These are phyloP conservation scores for Boletellus sp. DNA, from an alignment of 768 basidiomycete genomes.

Conservation along the genomic window DNA sequence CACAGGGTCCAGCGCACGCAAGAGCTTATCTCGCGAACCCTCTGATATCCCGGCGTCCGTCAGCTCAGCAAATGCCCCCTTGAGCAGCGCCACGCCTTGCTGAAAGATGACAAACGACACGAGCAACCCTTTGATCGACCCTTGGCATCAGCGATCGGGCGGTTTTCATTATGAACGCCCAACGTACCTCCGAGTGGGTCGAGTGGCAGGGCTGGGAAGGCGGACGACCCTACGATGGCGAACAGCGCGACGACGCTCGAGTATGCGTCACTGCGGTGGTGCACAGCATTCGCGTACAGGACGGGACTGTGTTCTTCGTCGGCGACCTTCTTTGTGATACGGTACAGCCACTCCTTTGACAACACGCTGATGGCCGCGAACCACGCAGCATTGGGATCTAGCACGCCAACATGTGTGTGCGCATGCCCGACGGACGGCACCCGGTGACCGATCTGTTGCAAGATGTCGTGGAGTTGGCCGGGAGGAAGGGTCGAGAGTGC, in stretches of 20 bases:
- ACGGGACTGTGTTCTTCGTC: constrained; percentile 90
- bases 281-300: constrained; percentile 90
- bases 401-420: constrained; percentile 49
- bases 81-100: constrained; percentile 67
- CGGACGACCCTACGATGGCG: constrained; percentile 88
- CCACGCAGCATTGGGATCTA: constrained; percentile 97
- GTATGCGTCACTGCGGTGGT: constrained; percentile 96
- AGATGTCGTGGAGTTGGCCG: constrained; percentile 59
- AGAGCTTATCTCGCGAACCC: constrained; percentile 49
- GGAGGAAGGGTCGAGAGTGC: constrained; percentile 66
- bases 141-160: constrained; percentile 6
- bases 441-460: constrained; percentile 56
- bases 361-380: constrained; percentile 81
- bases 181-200: constrained; percentile 88
- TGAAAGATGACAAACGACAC: constrained; percentile 88
- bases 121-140: constrained; percentile 53
- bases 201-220: constrained; percentile 79
- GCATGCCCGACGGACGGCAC: constrained; percentile 50
- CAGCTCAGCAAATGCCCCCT: constrained; percentile 73
- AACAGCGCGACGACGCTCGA: constrained; percentile 88
- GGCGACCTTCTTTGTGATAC: constrained; percentile 85
- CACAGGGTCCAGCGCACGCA: constrained; percentile 55
- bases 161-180: neutral
- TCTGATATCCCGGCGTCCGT: constrained; percentile 77
- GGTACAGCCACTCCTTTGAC: constrained; percentile 90